These are phyloP conservation scores for Citrus mangshanensis DNA, from an alignment of 345 rosid genomes.

Conservation along the genomic window DNA sequence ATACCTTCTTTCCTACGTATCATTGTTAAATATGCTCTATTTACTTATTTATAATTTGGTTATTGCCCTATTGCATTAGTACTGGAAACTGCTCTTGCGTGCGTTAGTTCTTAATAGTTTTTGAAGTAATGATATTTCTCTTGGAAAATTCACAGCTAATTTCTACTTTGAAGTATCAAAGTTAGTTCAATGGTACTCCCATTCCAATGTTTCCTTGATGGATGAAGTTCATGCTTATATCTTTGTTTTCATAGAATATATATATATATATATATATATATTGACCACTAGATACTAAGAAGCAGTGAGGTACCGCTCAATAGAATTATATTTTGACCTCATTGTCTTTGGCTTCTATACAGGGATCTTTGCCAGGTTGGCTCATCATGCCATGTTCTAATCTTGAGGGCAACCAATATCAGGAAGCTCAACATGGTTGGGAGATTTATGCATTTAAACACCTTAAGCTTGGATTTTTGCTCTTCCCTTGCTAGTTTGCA, in stretches of 20 bases:
- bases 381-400: slow-evolving; percentile 35
- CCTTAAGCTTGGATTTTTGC: slow-evolving; percentile 50
- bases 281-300: neutral
- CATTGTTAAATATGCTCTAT: neutral
- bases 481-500: slow-evolving; percentile 45
- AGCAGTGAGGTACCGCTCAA: neutral
- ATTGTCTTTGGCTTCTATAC: slow-evolving; percentile 12
- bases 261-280: neutral
- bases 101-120: neutral
- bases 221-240: neutral
- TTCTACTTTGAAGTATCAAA: neutral
- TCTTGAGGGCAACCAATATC: slow-evolving; percentile 28
- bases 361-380: slow-evolving; percentile 39
- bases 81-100: neutral
- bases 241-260: neutral
- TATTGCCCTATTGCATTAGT: neutral
- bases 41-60: neutral
- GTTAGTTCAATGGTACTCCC: neutral
- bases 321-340: neutral
- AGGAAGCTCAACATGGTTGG: slow-evolving; percentile 45
- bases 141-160: neutral
- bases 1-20: neutral
- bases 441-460: slow-evolving; percentile 34
- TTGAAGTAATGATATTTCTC: neutral
- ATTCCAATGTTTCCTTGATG: neutral